phyloP scores from a whole-genome alignment of 129 eudicot genomes.

The Lactuca sativa region DNA sequence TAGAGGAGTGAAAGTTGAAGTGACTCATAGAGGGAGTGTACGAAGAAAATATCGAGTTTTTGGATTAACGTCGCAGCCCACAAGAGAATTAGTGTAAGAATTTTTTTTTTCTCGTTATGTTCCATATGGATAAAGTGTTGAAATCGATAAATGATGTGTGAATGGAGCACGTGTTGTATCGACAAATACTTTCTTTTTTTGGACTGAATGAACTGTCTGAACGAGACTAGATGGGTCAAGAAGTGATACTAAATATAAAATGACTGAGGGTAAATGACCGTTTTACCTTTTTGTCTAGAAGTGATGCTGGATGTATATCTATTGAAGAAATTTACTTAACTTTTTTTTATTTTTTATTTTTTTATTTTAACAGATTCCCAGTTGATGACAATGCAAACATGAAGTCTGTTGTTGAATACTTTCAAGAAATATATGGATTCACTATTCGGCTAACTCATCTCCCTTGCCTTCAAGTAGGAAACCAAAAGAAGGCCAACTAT shows the following conservation, averaged over 20 bases:
- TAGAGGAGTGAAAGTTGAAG: slow-evolving; percentile 84
- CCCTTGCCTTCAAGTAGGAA: slow-evolving; percentile 86
- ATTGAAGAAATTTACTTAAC: background rate
- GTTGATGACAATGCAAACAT: slow-evolving; percentile 66
- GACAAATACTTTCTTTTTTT: no score
- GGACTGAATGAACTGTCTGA: no score
- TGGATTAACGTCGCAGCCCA: slow-evolving; percentile 81
- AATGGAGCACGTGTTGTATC: no score
- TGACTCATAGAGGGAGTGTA: slow-evolving; percentile 66
- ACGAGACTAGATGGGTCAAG: no score
- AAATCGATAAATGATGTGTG: background rate
- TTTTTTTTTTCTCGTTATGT: background rate
- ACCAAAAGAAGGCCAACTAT: slow-evolving; percentile 64
- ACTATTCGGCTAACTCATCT: slow-evolving; percentile 57
- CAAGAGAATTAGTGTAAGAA: slow-evolving; percentile 63
- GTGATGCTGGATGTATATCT: no score
- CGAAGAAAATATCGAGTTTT: slow-evolving; percentile 74
- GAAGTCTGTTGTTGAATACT: slow-evolving; percentile 78
- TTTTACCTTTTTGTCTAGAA: background rate
- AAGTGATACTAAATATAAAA: no score
- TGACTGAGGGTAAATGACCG: background rate
- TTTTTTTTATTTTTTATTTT: background rate
- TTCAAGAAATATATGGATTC: slow-evolving; percentile 70
- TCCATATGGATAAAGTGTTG: slow-evolving; percentile 2
- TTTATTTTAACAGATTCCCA: slow-evolving; percentile 67